phyloP scores from a whole-genome alignment of 352 stramenopile genomes.

The Plasmopara viticola region DNA sequence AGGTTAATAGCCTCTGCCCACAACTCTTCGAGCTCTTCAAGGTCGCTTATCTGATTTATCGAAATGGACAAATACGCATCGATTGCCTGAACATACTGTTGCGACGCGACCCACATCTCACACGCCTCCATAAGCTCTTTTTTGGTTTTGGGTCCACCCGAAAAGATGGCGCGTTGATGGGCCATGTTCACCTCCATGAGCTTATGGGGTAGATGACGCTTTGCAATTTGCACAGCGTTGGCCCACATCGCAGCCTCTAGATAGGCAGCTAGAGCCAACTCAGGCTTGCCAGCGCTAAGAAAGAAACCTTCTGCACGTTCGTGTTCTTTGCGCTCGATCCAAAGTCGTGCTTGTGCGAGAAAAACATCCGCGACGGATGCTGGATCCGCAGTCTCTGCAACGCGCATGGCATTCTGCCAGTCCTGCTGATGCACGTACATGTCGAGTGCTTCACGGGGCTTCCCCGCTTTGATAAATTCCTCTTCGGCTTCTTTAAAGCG shows the following conservation, averaged over 20 bases:
- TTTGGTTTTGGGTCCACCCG: constrained; percentile 63
- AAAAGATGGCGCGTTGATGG: constrained; percentile 77
- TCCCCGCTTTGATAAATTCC: constrained; percentile 90
- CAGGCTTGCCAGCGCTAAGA: constrained; percentile 86
- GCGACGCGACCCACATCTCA: constrained; percentile 81
- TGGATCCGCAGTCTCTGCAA: constrained; percentile 88
- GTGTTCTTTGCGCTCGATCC: constrained; percentile 83
- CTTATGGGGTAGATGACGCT: constrained; percentile 90
- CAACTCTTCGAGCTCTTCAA: constrained; percentile 79
- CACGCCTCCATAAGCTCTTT: constrained; percentile 81
- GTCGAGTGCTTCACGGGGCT: constrained; percentile 91
- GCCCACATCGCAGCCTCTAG: constrained; percentile 82
- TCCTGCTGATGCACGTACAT: constrained; percentile 95
- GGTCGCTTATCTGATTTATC: constrained; percentile 52
- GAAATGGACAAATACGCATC: constrained; percentile 88
- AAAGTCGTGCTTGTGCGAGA: constrained; percentile 84
- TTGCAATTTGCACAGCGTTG: constrained; percentile 86
- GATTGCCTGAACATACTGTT: constrained; percentile 89
- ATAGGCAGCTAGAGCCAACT: constrained; percentile 85
- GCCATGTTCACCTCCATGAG: constrained; percentile 87
- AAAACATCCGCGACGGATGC: constrained; percentile 87
- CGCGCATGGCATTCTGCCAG: constrained; percentile 88
- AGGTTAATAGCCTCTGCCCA: constrained; percentile 88
- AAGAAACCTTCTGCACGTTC: constrained; percentile 86
- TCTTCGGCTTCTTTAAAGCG: constrained; percentile 89